These are phyloP conservation scores for Wickerhamomyces canadensis DNA, from an alignment of 805 yeast genomes.

Conservation along the genomic window DNA sequence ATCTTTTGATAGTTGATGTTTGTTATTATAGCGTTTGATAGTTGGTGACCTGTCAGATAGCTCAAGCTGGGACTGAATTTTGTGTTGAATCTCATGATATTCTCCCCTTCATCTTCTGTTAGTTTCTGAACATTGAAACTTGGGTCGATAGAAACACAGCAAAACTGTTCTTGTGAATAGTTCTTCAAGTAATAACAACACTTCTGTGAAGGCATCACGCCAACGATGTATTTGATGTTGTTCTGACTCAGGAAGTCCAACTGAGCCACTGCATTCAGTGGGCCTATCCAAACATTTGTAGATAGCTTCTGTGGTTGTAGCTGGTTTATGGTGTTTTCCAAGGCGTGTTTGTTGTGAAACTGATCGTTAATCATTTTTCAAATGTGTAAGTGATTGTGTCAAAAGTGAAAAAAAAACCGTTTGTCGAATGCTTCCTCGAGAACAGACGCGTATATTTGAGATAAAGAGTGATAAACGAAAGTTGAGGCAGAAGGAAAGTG, in stretches of 20 bases:
- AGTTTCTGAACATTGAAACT: constrained; percentile 26
- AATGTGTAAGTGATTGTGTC: constrained; percentile 1
- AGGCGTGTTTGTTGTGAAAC: constrained; percentile 21
- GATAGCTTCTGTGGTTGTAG: constrained; percentile 36
- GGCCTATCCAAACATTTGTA: constrained; percentile 41
- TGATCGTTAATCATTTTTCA: constrained; percentile 12
- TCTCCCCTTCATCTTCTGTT: constrained; percentile 22
- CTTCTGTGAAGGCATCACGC: constrained; percentile 29
- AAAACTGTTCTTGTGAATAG: constrained; percentile 21
- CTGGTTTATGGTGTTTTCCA: constrained; percentile 23
- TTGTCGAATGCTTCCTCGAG: not conserved
- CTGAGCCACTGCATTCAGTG: constrained; percentile 37
- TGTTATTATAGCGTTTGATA: constrained; percentile 20
- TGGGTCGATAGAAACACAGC: constrained; percentile 30
- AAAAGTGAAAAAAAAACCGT: not conserved
- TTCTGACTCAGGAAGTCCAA: constrained; percentile 29
- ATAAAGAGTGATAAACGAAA: not conserved
- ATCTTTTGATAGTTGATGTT: constrained; percentile 22
- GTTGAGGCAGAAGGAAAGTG: not conserved
- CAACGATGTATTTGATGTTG: constrained; percentile 34
- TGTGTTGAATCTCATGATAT: constrained; percentile 21
- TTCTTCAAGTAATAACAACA: constrained; percentile 26
- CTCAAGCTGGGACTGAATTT: constrained; percentile 21
- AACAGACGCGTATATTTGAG: not conserved
- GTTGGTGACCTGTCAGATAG: constrained; percentile 15